Conservation (phyloP, 371 early-diverging fungal genomes). For the Basidiobolus meristosporus region DNA sequence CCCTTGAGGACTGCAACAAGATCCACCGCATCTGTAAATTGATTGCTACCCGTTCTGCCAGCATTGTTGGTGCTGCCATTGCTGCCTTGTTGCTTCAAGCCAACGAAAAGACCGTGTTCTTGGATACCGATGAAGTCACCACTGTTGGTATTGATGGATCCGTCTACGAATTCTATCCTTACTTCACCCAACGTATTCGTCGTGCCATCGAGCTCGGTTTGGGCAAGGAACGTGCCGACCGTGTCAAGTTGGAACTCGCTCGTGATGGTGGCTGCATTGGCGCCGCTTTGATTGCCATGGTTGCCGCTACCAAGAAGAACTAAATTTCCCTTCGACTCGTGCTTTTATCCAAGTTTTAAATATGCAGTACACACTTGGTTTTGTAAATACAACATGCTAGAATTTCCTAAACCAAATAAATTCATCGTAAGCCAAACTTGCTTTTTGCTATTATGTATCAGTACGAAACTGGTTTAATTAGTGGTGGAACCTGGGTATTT, state of each 20-base stretch:
- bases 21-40: conserved; percentile 69
- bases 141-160: conserved; percentile 17
- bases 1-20: conserved; percentile 54
- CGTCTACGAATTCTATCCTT: conserved; percentile 14
- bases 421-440: too few relatives aligned
- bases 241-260: conserved; percentile 2
- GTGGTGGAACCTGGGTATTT: too few relatives aligned
- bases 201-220: conserved; percentile 9
- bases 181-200: conserved; percentile 12
- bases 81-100: conserved; percentile 11
- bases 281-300: conserved; percentile 6
- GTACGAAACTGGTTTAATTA: too few relatives aligned
- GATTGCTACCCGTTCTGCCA: conserved; percentile 80
- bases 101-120: neutral
- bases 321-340: too few relatives aligned
- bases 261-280: conserved; percentile 4
- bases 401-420: too few relatives aligned
- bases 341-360: too few relatives aligned
- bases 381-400: too few relatives aligned
- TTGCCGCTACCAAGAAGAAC: neutral
- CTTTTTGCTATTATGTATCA: too few relatives aligned
- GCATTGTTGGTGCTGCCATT: conserved; percentile 8
- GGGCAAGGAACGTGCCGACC: conserved; percentile 7
- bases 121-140: conserved; percentile 12
- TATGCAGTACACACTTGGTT: too few relatives aligned